Conservation (phyloP, 192 early-diverging fungal species). For the Coemansia sp. region DNA sequence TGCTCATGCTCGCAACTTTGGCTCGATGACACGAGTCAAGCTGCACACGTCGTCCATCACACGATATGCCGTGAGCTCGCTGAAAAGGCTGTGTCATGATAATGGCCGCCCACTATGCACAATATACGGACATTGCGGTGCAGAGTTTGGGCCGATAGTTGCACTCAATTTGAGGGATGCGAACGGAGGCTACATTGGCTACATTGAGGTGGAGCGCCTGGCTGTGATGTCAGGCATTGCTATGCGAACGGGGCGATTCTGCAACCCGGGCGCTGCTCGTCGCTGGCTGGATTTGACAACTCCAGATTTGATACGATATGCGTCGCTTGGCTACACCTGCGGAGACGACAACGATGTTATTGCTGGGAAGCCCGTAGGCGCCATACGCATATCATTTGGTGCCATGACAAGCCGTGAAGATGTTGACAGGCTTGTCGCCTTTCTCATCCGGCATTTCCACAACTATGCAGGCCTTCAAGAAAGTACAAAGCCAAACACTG, state of each 20-base stretch:
- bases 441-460: constrained; percentile 60
- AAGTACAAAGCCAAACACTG: background rate
- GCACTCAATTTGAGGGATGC: constrained; percentile 66
- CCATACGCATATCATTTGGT: constrained; percentile 78
- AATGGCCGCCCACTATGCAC: constrained; percentile 56
- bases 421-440: constrained; percentile 57
- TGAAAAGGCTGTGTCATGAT: constrained; percentile 56
- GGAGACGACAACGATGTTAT: constrained; percentile 74
- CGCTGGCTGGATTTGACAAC: constrained; percentile 61
- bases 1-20: constrained; percentile 47
- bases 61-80: constrained; percentile 27
- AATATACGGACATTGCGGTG: constrained; percentile 21
- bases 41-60: constrained; percentile 56
- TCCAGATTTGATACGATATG: constrained; percentile 52
- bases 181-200: constrained; percentile 60
- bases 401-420: constrained; percentile 65
- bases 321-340: constrained; percentile 66
- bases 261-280: constrained; percentile 78
- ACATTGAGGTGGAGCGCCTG: constrained; percentile 63
- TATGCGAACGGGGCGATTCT: constrained; percentile 71
- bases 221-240: constrained; percentile 67
- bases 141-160: constrained; percentile 61
- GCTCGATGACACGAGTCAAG: constrained; percentile 37
- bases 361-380: constrained; percentile 66
- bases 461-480: background rate